phyloP scores from a whole-genome alignment of 1,139 yeast species.

The Saccharomycopsis hybrid region DNA sequence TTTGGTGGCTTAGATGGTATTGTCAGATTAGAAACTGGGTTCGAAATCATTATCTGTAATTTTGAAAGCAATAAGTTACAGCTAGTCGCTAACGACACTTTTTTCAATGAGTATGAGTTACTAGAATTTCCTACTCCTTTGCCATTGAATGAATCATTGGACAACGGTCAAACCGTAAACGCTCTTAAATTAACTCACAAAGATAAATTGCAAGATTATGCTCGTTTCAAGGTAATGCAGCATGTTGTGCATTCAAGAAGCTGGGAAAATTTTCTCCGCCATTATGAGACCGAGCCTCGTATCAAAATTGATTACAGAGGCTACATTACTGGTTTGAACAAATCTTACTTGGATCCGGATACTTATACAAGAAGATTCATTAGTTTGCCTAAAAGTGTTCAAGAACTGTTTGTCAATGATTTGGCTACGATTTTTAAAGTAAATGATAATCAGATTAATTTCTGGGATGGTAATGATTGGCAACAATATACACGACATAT shows the following conservation, averaged over 20 bases:
- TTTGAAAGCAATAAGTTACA: conserved; percentile 36
- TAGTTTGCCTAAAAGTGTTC: conserved; percentile 32
- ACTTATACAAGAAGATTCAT: conserved; percentile 41
- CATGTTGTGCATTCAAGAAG: conserved; percentile 3
- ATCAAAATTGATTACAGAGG: conserved; percentile 43
- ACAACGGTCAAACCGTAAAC: conserved; percentile 17
- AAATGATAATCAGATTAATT: conserved; percentile 27
- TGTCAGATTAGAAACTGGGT: conserved; percentile 49
- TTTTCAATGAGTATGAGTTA: conserved; percentile 32
- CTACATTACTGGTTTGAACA: conserved; percentile 43
- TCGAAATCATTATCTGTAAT: conserved; percentile 49
- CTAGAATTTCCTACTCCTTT: conserved; percentile 32
- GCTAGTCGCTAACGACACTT: conserved; percentile 37
- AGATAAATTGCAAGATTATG: not conserved
- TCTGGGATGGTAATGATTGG: conserved; percentile 44
- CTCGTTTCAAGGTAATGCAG: conserved; percentile 1
- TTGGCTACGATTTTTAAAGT: conserved; percentile 29
- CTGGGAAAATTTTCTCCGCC: conserved; percentile 22
- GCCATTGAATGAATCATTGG: conserved; percentile 11
- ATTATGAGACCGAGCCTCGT: conserved; percentile 38
- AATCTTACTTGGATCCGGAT: conserved; percentile 40
- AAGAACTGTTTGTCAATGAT: conserved; percentile 31
- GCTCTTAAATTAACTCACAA: not conserved
- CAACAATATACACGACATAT: conserved; percentile 39
- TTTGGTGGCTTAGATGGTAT: conserved; percentile 45